phyloP scores from a whole-genome alignment of 148 eudicot species.

The Vaccinium vitisidaea region DNA sequence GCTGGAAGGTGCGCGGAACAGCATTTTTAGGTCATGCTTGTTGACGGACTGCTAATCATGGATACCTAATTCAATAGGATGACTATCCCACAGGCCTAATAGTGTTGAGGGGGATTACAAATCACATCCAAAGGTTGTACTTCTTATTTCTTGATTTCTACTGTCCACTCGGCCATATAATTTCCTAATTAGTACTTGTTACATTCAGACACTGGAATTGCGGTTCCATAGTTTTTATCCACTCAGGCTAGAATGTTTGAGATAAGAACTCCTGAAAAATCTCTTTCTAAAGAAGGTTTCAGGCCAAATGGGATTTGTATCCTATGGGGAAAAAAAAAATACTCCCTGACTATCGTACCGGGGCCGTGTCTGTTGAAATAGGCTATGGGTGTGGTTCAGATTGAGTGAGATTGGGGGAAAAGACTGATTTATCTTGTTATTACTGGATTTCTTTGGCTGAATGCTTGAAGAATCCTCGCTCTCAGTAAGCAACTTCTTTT shows the following conservation, averaged over 20 bases:
- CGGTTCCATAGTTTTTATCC: neutral
- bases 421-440: neutral
- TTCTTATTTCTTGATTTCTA: neutral
- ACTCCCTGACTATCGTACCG: neutral
- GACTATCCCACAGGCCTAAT: neutral
- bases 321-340: neutral
- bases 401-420: neutral
- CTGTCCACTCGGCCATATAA: neutral
- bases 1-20: neutral
- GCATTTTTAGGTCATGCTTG: neutral
- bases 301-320: neutral
- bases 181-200: neutral
- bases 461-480: constrained; percentile 20
- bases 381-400: neutral
- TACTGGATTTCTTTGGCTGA: constrained; percentile 13
- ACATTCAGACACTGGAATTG: neutral
- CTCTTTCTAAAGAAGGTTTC: neutral
- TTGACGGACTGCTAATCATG: neutral
- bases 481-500: constrained; percentile 29
- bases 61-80: neutral
- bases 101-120: neutral
- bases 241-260: neutral
- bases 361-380: neutral
- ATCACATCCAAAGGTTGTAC: neutral
- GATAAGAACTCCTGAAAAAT: neutral